A percentile compares a stretch with the other conserved stretches of the same genome.
Conservation (phyloP, 2,329 filamentous ascomycete genomes). For the Pezizomycotina sp. region DNA sequence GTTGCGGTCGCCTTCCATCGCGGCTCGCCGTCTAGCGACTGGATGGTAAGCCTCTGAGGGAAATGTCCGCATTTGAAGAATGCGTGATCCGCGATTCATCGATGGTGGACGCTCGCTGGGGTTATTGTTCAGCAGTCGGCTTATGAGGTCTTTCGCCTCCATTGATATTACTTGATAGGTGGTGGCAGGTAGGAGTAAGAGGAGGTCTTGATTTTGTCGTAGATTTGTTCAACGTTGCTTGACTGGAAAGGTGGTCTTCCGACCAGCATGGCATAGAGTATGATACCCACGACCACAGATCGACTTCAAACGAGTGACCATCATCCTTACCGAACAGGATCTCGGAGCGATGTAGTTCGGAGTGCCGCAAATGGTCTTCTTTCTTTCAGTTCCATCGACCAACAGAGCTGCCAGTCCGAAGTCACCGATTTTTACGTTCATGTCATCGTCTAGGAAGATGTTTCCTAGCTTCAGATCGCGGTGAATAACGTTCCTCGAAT, state of each 20-base stretch:
- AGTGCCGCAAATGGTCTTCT: slow-evolving; percentile 89
- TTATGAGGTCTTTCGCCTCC: slow-evolving; percentile 63
- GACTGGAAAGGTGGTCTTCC: slow-evolving; percentile 96
- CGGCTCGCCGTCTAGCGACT: slow-evolving; percentile 33
- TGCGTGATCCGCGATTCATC: slow-evolving; percentile 63
- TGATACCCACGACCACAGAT: slow-evolving; percentile 95
- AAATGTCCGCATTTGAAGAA: slow-evolving; percentile 67
- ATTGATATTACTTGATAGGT: slow-evolving; percentile 54
- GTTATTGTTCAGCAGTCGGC: slow-evolving; percentile 51
- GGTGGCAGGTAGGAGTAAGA: slow-evolving; percentile 34
- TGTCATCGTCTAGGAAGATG: slow-evolving; percentile 79
- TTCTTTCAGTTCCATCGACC: slow-evolving; percentile 75
- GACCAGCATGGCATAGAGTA: slow-evolving; percentile 80
- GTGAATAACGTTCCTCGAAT: slow-evolving; percentile 88
- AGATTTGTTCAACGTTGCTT: slow-evolving; percentile 71
- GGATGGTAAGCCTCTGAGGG: slow-evolving; percentile 37
- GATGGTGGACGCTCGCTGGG: slow-evolving; percentile 59
- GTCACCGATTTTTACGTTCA: slow-evolving; percentile 97
- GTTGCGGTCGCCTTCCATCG: slow-evolving; percentile 28
- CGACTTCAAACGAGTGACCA: slow-evolving; percentile 68
- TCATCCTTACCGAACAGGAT: slow-evolving; percentile 80
- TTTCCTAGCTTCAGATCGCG: slow-evolving; percentile 97
- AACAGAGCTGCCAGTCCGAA: slow-evolving; percentile 87
- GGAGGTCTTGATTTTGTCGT: slow-evolving; percentile 34
- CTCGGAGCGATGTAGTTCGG: slow-evolving; percentile 98